Percentiles rank a stretch among this genome's conserved stretches.
Evolutionary conservation across 305 asterid genomes (phyloP).

Genomic region (Solanum hybrid): DNA sequence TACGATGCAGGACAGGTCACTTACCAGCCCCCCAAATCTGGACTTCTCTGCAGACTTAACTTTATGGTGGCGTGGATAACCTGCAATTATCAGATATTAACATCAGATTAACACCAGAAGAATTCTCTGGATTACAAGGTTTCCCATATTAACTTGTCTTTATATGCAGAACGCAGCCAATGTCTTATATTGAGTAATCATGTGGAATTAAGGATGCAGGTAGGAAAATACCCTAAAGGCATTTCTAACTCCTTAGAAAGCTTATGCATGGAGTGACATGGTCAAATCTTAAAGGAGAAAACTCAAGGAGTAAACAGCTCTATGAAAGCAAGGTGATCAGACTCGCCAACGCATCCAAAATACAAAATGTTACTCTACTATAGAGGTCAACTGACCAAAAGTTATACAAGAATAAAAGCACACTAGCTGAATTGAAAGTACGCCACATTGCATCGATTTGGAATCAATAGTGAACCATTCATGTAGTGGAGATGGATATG

Average conservation of each 20-base stretch:
- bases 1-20: not conserved
- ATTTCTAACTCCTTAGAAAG: not conserved
- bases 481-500: not conserved
- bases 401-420: not conserved
- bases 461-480: not conserved
- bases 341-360: not conserved
- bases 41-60: constrained; percentile 16
- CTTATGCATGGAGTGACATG: not conserved
- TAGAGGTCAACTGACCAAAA: not conserved
- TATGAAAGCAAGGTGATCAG: not conserved
- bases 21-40: constrained; percentile 27
- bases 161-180: not conserved
- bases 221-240: not conserved
- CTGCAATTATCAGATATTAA: constrained; percentile 10
- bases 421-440: not conserved
- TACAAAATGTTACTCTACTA: not conserved
- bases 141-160: not conserved
- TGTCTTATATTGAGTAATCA: not conserved
- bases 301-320: not conserved
- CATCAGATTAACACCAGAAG: not conserved
- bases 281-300: not conserved
- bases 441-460: not conserved
- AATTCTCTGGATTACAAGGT: not conserved
- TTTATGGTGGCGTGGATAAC: constrained; percentile 27
- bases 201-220: not conserved